Conservation (phyloP, 2,329 filamentous ascomycete species). For the Talaromyces sp. region DNA sequence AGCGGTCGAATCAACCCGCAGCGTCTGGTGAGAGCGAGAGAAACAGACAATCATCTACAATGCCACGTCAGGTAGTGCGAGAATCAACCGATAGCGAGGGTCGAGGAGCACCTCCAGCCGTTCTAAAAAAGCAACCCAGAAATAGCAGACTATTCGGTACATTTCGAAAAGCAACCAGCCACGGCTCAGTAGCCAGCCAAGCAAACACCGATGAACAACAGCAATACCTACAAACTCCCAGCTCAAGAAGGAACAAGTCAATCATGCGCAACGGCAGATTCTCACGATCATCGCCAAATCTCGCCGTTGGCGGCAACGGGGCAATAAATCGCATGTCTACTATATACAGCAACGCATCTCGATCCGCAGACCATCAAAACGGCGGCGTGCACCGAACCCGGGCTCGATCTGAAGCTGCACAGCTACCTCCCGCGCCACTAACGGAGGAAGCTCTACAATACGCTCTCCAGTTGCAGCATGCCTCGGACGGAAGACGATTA, state of each 20-base stretch:
- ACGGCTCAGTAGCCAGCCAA: conserved; percentile 7
- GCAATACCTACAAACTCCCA: not conserved
- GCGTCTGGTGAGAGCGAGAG: not conserved
- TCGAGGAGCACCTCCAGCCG: not conserved
- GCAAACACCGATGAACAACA: conserved; percentile 4
- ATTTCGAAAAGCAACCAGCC: conserved; percentile 10
- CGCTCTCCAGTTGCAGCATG: not conserved
- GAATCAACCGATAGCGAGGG: not conserved
- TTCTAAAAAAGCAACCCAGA: not conserved
- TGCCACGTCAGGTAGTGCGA: not conserved
- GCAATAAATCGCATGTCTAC: conserved; percentile 17
- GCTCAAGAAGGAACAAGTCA: conserved; percentile 1
- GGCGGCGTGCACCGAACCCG: conserved; percentile 19
- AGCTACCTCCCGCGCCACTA: conserved; percentile 15
- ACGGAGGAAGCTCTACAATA: conserved; percentile 16
- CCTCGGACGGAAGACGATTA: not conserved
- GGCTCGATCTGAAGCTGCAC: conserved; percentile 23
- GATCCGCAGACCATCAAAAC: conserved; percentile 13
- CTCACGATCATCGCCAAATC: conserved; percentile 16
- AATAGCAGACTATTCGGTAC: conserved; percentile 13
- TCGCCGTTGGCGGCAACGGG: conserved; percentile 4
- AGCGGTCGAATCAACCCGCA: not conserved
- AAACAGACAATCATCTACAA: not conserved
- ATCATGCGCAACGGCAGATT: conserved; percentile 14
- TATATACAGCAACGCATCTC: conserved; percentile 18